Base-by-base conservation (phyloP, 345 rosid genomes). In the Eucalyptus tenuipes region DNA sequence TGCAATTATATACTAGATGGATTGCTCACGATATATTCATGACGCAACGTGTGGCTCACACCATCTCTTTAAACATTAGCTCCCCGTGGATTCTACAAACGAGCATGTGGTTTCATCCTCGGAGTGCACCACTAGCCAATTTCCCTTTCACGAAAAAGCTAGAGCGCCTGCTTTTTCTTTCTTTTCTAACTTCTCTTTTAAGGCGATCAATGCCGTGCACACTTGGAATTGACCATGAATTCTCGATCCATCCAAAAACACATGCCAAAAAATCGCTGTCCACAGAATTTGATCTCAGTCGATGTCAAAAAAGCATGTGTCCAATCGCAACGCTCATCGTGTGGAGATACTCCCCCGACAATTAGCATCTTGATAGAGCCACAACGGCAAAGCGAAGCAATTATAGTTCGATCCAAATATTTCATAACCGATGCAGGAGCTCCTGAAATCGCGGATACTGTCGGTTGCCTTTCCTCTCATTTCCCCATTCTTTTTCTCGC, bases 331-430 rank as follows among this genome's bases (percentile, higher is more conserved):
- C 25, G 2, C 9, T 5, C 1, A 6, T 37, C 45, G 3, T 18
- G 44, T 18, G 25, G 20, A 33, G 13, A 33, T 10, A 10, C 4
- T 9, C 40, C 24, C 20, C 13, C 7, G 7, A 5, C 13, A 2
- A 11, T 12, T 10, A 33, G 7, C 44, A 3, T 71, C 13, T 17
- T 18, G 24, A 17, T 18, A 25, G 25, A 7, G 45, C 14, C 42
- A 20, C 7, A 1, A 22, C 10, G 6, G 4, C 42, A 33, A 0
- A 15, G 44, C 5, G 12, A 3, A 17, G 24, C 6, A 33, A 33
- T 8, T 68, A 4, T 2, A 68, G 13, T 10, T 33, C 44, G 25
- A 68, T 33, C 44, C 6, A 22, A 5, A 9, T 68, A 33, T 68
- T 68, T 9, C 44, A 33, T 17, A 9, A 10, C 10, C 12, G 44